Evolutionary conservation across 371 early-diverging fungal genomes (phyloP).

Genomic region (Mucor racemosus): DNA sequence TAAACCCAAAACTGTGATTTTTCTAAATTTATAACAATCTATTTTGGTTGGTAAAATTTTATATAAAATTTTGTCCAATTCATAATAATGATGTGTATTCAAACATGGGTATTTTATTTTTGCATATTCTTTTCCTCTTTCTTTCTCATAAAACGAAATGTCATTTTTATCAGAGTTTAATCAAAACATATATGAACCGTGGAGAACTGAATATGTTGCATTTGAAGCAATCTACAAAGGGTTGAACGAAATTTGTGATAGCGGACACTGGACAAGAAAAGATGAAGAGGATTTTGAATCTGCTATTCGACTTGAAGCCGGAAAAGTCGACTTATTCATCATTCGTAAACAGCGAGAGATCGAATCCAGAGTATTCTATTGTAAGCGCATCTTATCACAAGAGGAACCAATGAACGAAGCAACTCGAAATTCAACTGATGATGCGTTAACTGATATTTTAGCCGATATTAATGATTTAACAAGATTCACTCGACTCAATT

Average conservation of each 20-base stretch:
- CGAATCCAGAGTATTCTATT: constrained; percentile 78
- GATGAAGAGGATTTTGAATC: constrained; percentile 89
- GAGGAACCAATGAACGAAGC: constrained; percentile 8
- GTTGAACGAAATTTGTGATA: constrained; percentile 59
- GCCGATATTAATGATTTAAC: constrained; percentile 88
- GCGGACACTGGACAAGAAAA: constrained; percentile 59
- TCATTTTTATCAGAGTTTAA: constrained; percentile 81
- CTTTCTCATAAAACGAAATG: constrained; percentile 51
- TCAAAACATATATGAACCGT: constrained; percentile 73
- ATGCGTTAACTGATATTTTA: constrained; percentile 78
- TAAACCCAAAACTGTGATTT: constrained; percentile 4
- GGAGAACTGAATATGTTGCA: constrained; percentile 84
- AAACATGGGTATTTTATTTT: neutral
- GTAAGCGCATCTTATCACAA: constrained; percentile 51
- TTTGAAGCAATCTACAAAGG: constrained; percentile 82
- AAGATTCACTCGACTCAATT: constrained; percentile 93
- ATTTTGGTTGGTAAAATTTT: constrained; percentile 15
- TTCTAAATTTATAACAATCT: constrained; percentile 2
- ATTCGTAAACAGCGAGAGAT: constrained; percentile 84
- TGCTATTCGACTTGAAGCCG: constrained; percentile 82
- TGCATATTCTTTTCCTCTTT: neutral
- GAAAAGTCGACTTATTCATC: constrained; percentile 71
- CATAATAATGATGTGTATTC: neutral
- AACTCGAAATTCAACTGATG: constrained; percentile 19
- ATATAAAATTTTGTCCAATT: neutral